Conservation (phyloP, 352 stramenopile genomes). For the Poterioochromonas sp. region DNA sequence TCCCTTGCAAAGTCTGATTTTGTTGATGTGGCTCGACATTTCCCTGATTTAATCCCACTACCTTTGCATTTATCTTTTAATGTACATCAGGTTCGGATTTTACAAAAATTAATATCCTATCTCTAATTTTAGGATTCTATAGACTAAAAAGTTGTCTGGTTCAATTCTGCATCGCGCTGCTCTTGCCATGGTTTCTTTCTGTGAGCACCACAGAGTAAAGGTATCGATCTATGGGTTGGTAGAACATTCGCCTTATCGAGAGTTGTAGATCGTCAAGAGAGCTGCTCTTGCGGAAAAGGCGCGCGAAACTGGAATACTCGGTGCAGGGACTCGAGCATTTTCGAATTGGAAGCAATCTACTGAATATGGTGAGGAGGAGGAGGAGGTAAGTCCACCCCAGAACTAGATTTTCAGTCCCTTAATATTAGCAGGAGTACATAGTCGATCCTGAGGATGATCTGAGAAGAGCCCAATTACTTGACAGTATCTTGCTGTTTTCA, state of each 20-base stretch:
- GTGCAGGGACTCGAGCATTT: no score
- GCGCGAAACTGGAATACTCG: neutral
- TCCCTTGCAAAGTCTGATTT: neutral
- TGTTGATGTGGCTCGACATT: neutral
- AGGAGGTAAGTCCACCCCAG: no score
- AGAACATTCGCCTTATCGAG: neutral
- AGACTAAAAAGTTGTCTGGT: neutral
- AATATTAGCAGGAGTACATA: neutral
- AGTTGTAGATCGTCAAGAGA: neutral
- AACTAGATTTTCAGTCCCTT: no score
- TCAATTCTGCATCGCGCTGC: neutral
- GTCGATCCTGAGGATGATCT: neutral
- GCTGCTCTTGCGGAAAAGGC: neutral
- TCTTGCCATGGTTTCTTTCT: neutral
- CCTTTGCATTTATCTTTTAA: neutral
- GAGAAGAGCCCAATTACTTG: neutral
- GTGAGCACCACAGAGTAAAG: neutral
- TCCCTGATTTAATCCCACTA: constrained; percentile 15
- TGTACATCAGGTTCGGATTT: neutral
- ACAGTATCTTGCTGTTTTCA: constrained; percentile 3
- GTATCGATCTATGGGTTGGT: neutral
- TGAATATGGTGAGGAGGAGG: no score
- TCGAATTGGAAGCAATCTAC: no score
- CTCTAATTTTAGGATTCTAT: neutral
- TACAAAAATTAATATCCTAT: neutral